Evolutionary conservation across 305 asterid genomes (phyloP), one percentile per base, ranked within the genome.

Genomic region (Plantago rigida): DNA sequence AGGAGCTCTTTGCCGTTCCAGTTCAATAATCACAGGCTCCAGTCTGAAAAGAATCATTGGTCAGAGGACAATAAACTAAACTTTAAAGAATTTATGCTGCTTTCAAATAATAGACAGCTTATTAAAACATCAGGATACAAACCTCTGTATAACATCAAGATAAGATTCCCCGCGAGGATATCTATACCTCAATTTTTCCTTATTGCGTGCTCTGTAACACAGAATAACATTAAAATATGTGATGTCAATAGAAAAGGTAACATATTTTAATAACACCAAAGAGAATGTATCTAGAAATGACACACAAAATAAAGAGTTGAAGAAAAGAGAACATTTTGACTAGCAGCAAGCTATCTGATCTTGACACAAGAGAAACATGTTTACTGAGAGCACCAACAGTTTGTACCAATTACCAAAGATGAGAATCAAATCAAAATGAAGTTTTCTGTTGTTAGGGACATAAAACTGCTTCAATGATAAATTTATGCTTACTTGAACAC

Each of bases 81-180:
- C 64, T 64, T 11, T 9, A 65, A 47, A 26, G 51, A 59, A 60
- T 55, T 68, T 14, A 55, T 70, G 51, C 51, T 62, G 55, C 68
- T 56, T 47, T 69, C 24, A 28, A 31, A 31, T 17, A 29, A 59
- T 51, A 61, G 53, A 61, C 57, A 61, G 45, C 62, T 28, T 53
- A 13, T 60, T 46, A 24, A 2, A 59, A 48, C 59, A 45, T 66
- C 55, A 60, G 71, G 67, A 60, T 56, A 65, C 82, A 65, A 63
- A 93, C 99, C 99, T 85, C 74, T 93, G 99, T 74, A 93, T 89
- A 62, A 93, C 99, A 72, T 93, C 99, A 72, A 93, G 87, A 71
- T 93, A 93, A 67, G 99, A 93, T 66, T 93, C 99, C 50, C 99
- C 96, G 55, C 99, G 93, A 64, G 97, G 99, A 82, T 93, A 89